These are phyloP conservation scores for Coelastrella sp. DNA, from an alignment of 139 green algal genomes.

Conservation along the genomic window DNA sequence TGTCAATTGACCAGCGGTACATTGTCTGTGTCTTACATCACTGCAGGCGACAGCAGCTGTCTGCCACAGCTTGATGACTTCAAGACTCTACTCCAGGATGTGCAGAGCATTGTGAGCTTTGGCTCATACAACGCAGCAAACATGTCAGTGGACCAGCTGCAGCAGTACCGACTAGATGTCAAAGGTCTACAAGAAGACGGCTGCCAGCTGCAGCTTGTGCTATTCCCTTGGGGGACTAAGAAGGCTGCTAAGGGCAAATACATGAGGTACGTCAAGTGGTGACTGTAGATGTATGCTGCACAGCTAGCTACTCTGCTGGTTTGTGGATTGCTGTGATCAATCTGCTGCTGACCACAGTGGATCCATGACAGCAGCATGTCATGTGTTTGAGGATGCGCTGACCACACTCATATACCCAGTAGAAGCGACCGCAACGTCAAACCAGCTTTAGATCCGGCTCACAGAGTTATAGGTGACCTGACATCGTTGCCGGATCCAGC, in stretches of 20 bases:
- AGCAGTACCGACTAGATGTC: background rate
- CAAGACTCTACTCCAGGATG: background rate
- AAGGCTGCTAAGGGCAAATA: background rate
- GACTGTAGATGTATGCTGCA: background rate
- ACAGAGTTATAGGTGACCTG: no score
- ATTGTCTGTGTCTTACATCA: no score
- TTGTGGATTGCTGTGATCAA: background rate
- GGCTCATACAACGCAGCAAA: background rate
- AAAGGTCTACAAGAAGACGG: background rate
- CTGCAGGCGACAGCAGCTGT: background rate
- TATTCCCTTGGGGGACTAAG: conserved; percentile 13
- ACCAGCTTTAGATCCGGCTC: no score
- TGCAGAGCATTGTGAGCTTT: conserved; percentile 38
- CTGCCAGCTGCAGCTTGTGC: conserved; percentile 38
- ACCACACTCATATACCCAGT: no score
- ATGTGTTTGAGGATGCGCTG: background rate
- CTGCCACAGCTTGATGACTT: background rate
- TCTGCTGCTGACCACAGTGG: no score
- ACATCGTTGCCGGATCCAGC: no score
- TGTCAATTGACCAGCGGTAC: no score
- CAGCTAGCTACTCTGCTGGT: background rate
- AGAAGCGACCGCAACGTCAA: no score
- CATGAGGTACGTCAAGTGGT: conserved; percentile 1
- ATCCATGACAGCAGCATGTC: background rate
- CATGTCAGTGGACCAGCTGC: background rate